A percentile compares a stretch with the other conserved stretches of the same genome.
These are phyloP conservation scores for Auxenochlorella pyrenoidosa DNA, from an alignment of 139 green algal species.

Conservation along the genomic window DNA sequence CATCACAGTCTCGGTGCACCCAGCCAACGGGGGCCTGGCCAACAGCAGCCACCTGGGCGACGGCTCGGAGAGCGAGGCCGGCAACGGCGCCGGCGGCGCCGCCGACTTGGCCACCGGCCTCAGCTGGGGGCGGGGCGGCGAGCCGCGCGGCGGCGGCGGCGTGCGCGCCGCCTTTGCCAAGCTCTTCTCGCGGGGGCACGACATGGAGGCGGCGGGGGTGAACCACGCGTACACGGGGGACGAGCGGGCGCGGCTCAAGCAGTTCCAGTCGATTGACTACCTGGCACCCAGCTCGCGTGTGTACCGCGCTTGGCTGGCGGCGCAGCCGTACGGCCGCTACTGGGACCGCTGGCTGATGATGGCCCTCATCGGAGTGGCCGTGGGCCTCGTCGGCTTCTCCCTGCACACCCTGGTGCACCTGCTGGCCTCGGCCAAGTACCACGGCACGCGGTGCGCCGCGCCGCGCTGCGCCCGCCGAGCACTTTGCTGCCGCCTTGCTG, in stretches of 20 bases:
- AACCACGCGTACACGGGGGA: slow-evolving; percentile 77
- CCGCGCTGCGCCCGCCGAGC: background rate
- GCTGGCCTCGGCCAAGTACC: slow-evolving; percentile 76
- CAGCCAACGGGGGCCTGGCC: background rate
- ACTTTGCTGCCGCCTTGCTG: too few relatives aligned
- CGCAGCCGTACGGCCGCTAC: slow-evolving; percentile 64
- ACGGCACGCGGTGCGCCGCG: slow-evolving; percentile 58
- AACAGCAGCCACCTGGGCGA: slow-evolving; percentile 30
- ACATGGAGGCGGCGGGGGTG: slow-evolving; percentile 58
- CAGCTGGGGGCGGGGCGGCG: background rate
- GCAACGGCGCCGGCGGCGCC: background rate
- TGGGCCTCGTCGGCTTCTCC: slow-evolving; percentile 76
- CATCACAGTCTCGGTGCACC: background rate
- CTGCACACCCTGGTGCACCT: slow-evolving; percentile 78
- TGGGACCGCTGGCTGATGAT: slow-evolving; percentile 94
- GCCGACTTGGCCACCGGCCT: background rate
- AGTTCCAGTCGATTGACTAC: slow-evolving; percentile 91
- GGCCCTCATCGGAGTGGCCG: slow-evolving; percentile 78
- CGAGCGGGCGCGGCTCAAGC: slow-evolving; percentile 73
- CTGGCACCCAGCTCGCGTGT: slow-evolving; percentile 82
- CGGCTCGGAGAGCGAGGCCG: background rate
- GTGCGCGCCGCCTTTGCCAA: background rate
- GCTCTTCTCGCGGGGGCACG: slow-evolving; percentile 43
- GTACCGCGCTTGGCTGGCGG: slow-evolving; percentile 81
- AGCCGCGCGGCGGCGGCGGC: slow-evolving; percentile 14